phyloP scores from a whole-genome alignment of 768 basidiomycete genomes.

The Crepidotus variabilis region DNA sequence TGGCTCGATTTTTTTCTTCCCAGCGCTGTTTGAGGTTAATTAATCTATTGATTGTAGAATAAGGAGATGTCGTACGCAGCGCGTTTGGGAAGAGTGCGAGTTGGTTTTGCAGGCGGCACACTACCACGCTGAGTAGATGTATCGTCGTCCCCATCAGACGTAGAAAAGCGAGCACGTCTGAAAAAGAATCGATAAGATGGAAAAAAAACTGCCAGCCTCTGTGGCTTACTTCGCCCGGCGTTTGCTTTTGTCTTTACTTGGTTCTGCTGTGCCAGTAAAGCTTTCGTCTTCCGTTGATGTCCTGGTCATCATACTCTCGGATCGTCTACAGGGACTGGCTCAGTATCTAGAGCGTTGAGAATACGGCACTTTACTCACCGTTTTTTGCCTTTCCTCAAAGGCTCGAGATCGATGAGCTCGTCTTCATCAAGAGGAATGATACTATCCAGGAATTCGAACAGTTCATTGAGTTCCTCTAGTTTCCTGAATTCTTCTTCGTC shows the following conservation, averaged over 20 bases:
- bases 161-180: constrained; percentile 57
- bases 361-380: constrained; percentile 20
- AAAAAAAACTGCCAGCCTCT: constrained; percentile 11
- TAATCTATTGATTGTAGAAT: background rate
- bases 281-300: constrained; percentile 33
- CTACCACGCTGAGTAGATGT: constrained; percentile 24
- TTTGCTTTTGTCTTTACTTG: constrained; percentile 25
- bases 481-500: constrained; percentile 68
- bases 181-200: background rate
- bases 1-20: constrained; percentile 31
- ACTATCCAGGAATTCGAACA: constrained; percentile 72
- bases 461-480: constrained; percentile 54
- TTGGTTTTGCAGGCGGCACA: constrained; percentile 38
- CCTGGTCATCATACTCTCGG: constrained; percentile 48
- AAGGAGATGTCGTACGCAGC: constrained; percentile 44
- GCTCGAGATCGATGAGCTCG: constrained; percentile 39
- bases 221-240: constrained; percentile 34
- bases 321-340: constrained; percentile 38
- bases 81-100: constrained; percentile 51
- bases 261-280: constrained; percentile 30
- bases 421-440: constrained; percentile 67
- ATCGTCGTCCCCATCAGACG: constrained; percentile 37
- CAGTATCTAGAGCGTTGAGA: background rate
- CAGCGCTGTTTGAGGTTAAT: constrained; percentile 25
- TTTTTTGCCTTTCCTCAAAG: constrained; percentile 47